A percentile compares a stretch with the other conserved stretches of the same genome.
Evolutionary conservation across 371 early-diverging fungal species (phyloP).

Genomic region (Mortierella sp.): DNA sequence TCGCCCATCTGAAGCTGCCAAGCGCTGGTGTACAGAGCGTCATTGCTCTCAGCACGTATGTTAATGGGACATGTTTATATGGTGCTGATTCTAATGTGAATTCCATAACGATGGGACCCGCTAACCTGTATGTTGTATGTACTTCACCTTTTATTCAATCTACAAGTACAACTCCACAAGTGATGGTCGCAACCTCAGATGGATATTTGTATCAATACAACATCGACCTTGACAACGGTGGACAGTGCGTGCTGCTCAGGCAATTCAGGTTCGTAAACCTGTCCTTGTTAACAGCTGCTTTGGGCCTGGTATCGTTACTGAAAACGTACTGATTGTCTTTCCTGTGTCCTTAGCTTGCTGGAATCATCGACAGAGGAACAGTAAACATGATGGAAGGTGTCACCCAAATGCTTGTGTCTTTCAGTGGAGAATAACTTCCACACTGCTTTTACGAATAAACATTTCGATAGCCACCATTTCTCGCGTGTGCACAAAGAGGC

Average conservation of each 20-base stretch:
- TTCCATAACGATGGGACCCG: too few relatives aligned
- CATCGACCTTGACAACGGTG: conserved; percentile 91
- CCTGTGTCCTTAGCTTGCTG: neutral
- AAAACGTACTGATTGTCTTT: neutral
- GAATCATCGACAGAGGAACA: conserved; percentile 3
- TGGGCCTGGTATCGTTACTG: neutral
- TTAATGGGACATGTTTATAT: neutral
- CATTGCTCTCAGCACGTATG: conserved; percentile 81
- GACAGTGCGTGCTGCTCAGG: conserved; percentile 88
- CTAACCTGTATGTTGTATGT: neutral
- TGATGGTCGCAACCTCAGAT: conserved; percentile 92
- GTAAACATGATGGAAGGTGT: neutral
- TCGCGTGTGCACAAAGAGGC: too few relatives aligned
- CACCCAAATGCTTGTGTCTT: neutral
- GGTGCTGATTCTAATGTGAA: too few relatives aligned
- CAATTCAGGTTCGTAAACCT: conserved; percentile 66
- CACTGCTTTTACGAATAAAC: too few relatives aligned
- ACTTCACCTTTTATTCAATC: too few relatives aligned
- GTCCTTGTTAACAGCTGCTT: neutral
- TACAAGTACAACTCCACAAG: conserved; percentile 81
- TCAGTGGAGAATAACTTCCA: neutral
- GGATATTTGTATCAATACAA: conserved; percentile 92
- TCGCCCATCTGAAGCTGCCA: conserved; percentile 91
- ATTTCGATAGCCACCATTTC: too few relatives aligned
- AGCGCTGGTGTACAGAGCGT: conserved; percentile 82